Evolutionary conservation across 768 basidiomycete genomes (phyloP).

Genomic region (Dictyophora rubrovolvata): DNA sequence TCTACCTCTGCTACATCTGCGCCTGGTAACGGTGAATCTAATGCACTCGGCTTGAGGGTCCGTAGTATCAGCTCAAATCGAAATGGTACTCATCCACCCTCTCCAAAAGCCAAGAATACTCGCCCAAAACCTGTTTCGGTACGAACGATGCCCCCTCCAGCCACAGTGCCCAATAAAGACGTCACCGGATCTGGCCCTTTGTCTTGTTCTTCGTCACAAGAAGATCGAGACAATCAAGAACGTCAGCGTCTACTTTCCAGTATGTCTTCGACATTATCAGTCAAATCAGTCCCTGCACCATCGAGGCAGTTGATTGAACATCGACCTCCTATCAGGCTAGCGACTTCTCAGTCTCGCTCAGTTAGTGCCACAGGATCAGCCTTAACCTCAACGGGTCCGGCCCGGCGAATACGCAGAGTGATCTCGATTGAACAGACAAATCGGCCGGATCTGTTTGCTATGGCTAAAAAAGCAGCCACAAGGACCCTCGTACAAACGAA

Average conservation of each 20-base stretch:
- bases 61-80: conserved; percentile 1
- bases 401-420: conserved; percentile 1
- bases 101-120: neutral
- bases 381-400: neutral
- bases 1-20: conserved; percentile 1
- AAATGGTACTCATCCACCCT: neutral
- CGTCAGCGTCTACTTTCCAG: conserved; percentile 6
- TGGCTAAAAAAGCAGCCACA: neutral
- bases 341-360: neutral
- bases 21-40: neutral
- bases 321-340: conserved; percentile 1
- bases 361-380: neutral
- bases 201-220: neutral
- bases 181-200: neutral
- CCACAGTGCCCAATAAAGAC: neutral
- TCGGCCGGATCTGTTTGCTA: neutral
- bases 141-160: conserved; percentile 1
- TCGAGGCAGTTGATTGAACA: neutral
- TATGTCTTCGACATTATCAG: conserved; percentile 3
- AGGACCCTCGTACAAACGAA: neutral
- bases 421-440: conserved; percentile 2
- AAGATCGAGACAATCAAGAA: neutral
- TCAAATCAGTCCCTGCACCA: conserved; percentile 3
- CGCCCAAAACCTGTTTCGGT: neutral
- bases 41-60: neutral